Evolutionary conservation across 1,284 basidiomycete genomes (phyloP).

Genomic region (Heterobasidion parviporum): DNA sequence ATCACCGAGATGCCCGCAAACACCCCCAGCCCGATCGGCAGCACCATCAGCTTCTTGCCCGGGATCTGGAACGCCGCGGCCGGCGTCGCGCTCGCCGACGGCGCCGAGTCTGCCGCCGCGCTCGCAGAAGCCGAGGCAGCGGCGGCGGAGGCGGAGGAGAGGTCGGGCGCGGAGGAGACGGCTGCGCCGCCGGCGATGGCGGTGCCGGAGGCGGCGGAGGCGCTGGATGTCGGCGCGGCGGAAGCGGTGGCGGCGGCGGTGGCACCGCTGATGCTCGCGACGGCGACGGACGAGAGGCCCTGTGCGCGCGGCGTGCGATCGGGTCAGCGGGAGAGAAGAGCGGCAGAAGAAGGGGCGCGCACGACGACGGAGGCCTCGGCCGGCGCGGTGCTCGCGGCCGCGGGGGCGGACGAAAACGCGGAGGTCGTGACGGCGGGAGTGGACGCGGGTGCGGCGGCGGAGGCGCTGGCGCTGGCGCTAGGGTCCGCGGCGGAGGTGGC

Average conservation of each 20-base stretch:
- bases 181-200: slow-evolving; percentile 26
- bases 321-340: background rate
- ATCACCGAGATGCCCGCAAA: slow-evolving; percentile 78
- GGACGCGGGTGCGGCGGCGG: too few relatives aligned
- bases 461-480: background rate
- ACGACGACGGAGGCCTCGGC: background rate
- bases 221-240: slow-evolving; percentile 1
- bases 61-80: slow-evolving; percentile 50
- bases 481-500: background rate
- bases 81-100: slow-evolving; percentile 24
- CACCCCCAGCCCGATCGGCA: slow-evolving; percentile 74
- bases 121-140: slow-evolving; percentile 18
- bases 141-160: slow-evolving; percentile 21
- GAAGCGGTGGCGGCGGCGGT: slow-evolving; percentile 13
- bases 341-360: background rate
- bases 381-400: slow-evolving; percentile 1
- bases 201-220: slow-evolving; percentile 15
- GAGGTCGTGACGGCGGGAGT: background rate
- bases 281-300: slow-evolving; percentile 6
- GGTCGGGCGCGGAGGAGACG: slow-evolving; percentile 18
- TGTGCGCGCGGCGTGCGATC: background rate
- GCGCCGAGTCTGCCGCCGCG: slow-evolving; percentile 32
- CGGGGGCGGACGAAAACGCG: background rate
- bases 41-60: slow-evolving; percentile 62
- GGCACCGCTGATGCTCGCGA: slow-evolving; percentile 8